A percentile compares a stretch with the other conserved stretches of the same genome.
Evolutionary conservation across 306 rosid species (phyloP).

Genomic region (Dryas octopetala): DNA sequence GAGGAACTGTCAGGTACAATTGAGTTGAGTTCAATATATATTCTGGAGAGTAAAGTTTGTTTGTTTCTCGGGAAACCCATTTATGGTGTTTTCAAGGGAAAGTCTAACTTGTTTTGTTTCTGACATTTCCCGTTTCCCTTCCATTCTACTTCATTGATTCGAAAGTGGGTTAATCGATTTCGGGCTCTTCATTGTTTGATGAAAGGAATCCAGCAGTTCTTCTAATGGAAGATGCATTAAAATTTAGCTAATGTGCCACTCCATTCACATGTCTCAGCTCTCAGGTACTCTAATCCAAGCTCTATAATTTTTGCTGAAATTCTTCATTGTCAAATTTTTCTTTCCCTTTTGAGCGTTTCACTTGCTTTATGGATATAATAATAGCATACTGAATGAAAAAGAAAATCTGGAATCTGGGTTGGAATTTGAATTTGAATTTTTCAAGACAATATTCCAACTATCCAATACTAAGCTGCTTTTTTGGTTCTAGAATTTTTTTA

Average conservation of each 20-base stretch:
- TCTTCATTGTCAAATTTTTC: background rate
- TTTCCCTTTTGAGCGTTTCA: background rate
- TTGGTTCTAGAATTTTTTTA: background rate
- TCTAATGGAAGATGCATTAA: no score
- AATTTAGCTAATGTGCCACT: no score
- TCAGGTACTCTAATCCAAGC: constrained; percentile 15
- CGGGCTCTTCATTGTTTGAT: background rate
- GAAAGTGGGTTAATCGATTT: background rate
- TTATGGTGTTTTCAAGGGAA: background rate
- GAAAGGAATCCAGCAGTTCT: background rate
- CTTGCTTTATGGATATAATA: background rate
- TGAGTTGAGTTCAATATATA: background rate
- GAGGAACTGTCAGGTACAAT: background rate
- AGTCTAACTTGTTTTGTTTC: background rate
- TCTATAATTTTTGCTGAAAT: background rate
- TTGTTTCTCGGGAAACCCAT: background rate
- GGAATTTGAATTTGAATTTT: constrained; percentile 1
- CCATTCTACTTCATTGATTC: background rate
- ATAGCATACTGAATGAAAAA: background rate
- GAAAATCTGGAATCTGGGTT: constrained; percentile 15
- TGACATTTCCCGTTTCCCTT: background rate
- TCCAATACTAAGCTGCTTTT: constrained; percentile 12
- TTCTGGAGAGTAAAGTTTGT: no score
- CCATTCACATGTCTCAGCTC: background rate
- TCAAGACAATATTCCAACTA: background rate